Evolutionary conservation across 2,329 filamentous ascomycete genomes (phyloP), one percentile per base, ranked within the genome.

Genomic region (Microdochium nivale): DNA sequence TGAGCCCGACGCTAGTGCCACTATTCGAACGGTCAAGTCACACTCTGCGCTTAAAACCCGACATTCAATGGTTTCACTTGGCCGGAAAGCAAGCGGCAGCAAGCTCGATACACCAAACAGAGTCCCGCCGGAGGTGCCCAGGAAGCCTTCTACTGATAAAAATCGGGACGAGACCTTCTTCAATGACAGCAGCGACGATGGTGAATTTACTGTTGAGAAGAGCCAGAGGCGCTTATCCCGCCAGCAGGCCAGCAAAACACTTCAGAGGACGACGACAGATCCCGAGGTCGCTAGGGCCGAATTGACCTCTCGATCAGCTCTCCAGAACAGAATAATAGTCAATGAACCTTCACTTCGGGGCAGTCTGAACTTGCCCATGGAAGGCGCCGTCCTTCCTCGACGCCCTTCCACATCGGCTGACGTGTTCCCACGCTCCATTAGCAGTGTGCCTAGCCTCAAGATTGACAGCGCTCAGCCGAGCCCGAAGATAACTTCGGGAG

Each of bases 1-100:
- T 65, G 84, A 86, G 47, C 86, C 86, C 13, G 83, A 84, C 55
- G 80, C 82, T 37, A 85, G 81, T 63, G 84, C 87, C 25, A 83
- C 81, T n/a, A 87, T 90, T 40, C 79, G 84, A 51, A 70, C 78
- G n/a, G 80, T 88, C 33, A 73, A 75, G 51, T 69, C 75, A 4
- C 73, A 71, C 35, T 71, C 74, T 10, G 66, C 64, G 5, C 57
- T 66, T 13, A 60, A 63, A 37, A 63, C 48, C 25, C 60, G 60
- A 10, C 59, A 62, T 21, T 58, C 59, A 10, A 27, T 52, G 16
- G 49, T 43, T 4, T 47, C 51, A 13, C 35, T 44, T 25, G 27
- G 57, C 14, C 59, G 56, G 48, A 60, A 59, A 49, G 55, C 58
- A 33, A 44, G 21, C 40, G 23, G 13, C n/a, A 54, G 53, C 14